A percentile compares a stretch with the other conserved stretches of the same genome.
These are phyloP conservation scores for Hura crepitans DNA, from an alignment of 441 rosid genomes.

Conservation along the genomic window DNA sequence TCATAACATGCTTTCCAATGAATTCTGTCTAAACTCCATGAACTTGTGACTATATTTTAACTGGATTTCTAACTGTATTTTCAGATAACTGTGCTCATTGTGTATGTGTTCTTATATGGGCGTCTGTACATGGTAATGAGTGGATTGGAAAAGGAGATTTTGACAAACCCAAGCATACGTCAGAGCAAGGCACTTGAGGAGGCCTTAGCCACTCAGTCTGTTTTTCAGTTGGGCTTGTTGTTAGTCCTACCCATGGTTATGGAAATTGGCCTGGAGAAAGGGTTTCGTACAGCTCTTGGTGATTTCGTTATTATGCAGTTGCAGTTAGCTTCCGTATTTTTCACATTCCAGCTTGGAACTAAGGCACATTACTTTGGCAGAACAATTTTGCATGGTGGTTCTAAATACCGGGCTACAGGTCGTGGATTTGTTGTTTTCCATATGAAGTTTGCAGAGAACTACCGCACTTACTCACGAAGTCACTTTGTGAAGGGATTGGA, in stretches of 20 bases:
- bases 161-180: constrained; percentile 49
- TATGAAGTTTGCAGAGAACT: constrained; percentile 85
- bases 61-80: constrained; percentile 21
- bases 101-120: constrained; percentile 90
- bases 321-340: constrained; percentile 90
- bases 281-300: constrained; percentile 81
- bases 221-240: constrained; percentile 79
- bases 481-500: constrained; percentile 96
- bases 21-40: background rate
- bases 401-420: constrained; percentile 79
- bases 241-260: constrained; percentile 90
- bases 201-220: constrained; percentile 77
- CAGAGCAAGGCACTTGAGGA: constrained; percentile 75
- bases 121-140: constrained; percentile 94
- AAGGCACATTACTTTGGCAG: constrained; percentile 88
- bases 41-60: background rate
- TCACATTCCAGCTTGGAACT: constrained; percentile 97
- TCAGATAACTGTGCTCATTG: constrained; percentile 82
- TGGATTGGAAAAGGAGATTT: constrained; percentile 68
- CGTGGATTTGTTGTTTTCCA: constrained; percentile 91
- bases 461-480: constrained; percentile 85
- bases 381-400: constrained; percentile 89
- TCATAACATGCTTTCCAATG: background rate
- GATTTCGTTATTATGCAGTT: constrained; percentile 92
- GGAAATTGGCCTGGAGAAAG: constrained; percentile 94